Percentiles rank a stretch among this genome's conserved stretches.
These are phyloP conservation scores for Mortierella sp. DNA, from an alignment of 371 early-diverging fungal genomes.

Conservation along the genomic window DNA sequence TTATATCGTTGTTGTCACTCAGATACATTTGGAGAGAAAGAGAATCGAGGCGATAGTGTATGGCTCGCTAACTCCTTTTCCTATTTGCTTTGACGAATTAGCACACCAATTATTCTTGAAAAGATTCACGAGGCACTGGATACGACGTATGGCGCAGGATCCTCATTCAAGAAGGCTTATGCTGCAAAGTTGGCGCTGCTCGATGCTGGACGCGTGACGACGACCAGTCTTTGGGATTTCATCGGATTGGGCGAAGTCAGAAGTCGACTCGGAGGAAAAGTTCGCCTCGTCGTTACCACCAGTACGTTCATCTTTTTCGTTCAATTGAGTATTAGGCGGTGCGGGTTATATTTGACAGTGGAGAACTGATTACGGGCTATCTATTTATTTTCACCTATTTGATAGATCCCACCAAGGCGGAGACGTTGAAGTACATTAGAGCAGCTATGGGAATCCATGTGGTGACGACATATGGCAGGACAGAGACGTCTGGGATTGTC, in stretches of 20 bases:
- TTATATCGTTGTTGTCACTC: too few species aligned
- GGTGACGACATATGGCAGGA: slow-evolving; percentile 69
- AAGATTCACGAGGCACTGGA: slow-evolving; percentile 51
- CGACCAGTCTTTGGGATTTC: slow-evolving; percentile 76
- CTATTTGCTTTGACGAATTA: slow-evolving; percentile 3
- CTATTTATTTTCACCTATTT: slow-evolving; percentile 60
- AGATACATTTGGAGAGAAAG: neutral
- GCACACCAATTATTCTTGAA: slow-evolving; percentile 46
- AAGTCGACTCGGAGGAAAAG: slow-evolving; percentile 88
- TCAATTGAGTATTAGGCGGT: too few species aligned
- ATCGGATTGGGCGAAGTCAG: slow-evolving; percentile 83
- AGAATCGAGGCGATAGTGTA: too few species aligned
- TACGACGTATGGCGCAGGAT: slow-evolving; percentile 30
- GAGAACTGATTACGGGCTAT: too few species aligned
- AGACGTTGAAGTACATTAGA: slow-evolving; percentile 62
- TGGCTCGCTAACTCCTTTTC: neutral
- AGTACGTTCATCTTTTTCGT: slow-evolving; percentile 21
- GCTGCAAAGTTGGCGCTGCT: slow-evolving; percentile 57
- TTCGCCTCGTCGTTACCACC: slow-evolving; percentile 71
- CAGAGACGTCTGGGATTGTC: slow-evolving; percentile 70
- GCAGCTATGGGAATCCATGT: slow-evolving; percentile 68
- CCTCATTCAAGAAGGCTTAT: slow-evolving; percentile 49
- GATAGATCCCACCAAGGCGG: slow-evolving; percentile 57
- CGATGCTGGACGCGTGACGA: slow-evolving; percentile 23
- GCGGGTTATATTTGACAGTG: too few species aligned